Evolutionary conservation across 768 basidiomycete genomes (phyloP).

Genomic region (Gloeostereum incarnatum): DNA sequence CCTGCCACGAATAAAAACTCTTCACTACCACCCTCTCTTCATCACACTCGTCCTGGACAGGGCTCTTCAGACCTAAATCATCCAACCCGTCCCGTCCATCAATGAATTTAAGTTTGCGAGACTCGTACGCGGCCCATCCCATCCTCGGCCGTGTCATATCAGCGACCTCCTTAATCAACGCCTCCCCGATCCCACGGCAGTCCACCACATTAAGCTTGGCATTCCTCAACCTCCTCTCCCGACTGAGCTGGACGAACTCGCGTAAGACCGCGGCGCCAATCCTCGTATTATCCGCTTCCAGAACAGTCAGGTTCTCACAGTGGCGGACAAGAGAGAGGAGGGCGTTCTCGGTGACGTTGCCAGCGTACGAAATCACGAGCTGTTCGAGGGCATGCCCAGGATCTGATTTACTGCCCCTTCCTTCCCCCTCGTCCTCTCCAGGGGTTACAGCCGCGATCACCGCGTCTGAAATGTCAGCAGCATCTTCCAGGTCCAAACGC

Average conservation of each 20-base stretch:
- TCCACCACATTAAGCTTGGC: constrained; percentile 65
- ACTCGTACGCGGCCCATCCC: constrained; percentile 71
- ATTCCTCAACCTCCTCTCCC: constrained; percentile 34
- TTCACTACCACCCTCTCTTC: constrained; percentile 63
- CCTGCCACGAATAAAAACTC: constrained; percentile 83
- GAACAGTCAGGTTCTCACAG: constrained; percentile 50
- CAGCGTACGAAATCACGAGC: constrained; percentile 59
- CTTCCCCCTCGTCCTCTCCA: neutral
- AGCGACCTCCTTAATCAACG: constrained; percentile 50
- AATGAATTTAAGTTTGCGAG: constrained; percentile 58
- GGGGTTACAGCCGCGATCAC: constrained; percentile 64
- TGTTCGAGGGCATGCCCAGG: constrained; percentile 67
- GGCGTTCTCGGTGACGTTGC: constrained; percentile 53
- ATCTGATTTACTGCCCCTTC: constrained; percentile 11
- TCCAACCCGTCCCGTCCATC: constrained; percentile 56
- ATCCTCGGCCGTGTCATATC: constrained; percentile 51
- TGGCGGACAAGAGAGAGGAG: constrained; percentile 52
- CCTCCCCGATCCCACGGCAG: constrained; percentile 63
- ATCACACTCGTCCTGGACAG: constrained; percentile 80
- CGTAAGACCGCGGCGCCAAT: constrained; percentile 50
- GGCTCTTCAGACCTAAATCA: constrained; percentile 44
- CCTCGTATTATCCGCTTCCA: constrained; percentile 80
- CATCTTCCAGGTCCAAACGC: constrained; percentile 82
- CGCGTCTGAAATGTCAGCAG: constrained; percentile 60
- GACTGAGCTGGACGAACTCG: constrained; percentile 55